These are phyloP conservation scores for Scenedesmus sp. DNA, from an alignment of 163 green algal species.

Conservation along the genomic window DNA sequence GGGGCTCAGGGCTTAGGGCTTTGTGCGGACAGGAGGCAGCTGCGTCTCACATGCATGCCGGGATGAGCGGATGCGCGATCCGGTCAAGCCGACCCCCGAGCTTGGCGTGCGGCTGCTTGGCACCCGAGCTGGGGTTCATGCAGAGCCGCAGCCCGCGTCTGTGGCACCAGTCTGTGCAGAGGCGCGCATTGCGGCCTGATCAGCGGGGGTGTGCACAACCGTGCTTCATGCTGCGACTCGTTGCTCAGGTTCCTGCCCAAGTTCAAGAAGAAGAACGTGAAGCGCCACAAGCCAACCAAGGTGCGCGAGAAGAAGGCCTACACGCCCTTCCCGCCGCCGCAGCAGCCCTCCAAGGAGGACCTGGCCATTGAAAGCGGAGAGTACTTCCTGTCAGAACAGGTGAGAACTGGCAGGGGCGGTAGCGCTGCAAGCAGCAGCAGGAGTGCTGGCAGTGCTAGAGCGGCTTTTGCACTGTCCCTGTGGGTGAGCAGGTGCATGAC, in stretches of 20 bases:
- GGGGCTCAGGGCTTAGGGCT: background rate
- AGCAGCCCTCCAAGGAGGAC: conserved; percentile 94
- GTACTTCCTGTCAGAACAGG: conserved; percentile 93
- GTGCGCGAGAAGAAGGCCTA: conserved; percentile 85
- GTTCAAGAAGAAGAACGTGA: conserved; percentile 99
- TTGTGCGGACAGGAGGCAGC: background rate
- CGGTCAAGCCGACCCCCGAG: too few species aligned
- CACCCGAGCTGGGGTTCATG: too few species aligned
- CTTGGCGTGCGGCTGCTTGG: too few species aligned
- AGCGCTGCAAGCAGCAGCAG: background rate
- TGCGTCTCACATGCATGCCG: too few species aligned
- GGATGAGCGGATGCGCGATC: too few species aligned
- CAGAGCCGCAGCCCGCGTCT: too few species aligned
- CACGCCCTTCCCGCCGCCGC: conserved; percentile 96
- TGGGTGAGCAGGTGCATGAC: too few species aligned
- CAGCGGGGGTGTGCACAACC: too few species aligned
- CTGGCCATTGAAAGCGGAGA: conserved; percentile 93
- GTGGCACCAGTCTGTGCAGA: too few species aligned
- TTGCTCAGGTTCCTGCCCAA: conserved; percentile 95
- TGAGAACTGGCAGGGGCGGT: background rate
- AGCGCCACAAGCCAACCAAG: conserved; percentile 86
- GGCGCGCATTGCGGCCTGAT: too few species aligned
- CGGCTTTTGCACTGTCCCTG: too few species aligned
- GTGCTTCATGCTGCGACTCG: background rate
- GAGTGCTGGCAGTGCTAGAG: too few species aligned